A percentile compares a stretch with the other conserved stretches of the same genome.
Conservation (phyloP, 257 asterid species). For the Solanum pimpinellifolium region DNA sequence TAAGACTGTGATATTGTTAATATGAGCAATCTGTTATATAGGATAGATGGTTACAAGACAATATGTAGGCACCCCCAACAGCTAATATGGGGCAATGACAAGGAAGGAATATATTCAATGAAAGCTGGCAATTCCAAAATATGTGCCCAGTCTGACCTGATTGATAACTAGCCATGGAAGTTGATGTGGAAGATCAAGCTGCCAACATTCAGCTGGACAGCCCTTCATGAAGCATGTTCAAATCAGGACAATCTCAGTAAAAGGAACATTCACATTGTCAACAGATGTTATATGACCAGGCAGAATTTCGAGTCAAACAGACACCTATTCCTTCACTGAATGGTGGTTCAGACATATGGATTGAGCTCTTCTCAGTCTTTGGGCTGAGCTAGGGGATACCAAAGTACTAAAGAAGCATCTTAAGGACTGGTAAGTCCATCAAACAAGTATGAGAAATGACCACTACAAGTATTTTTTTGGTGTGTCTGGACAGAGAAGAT, state of each 20-base stretch:
- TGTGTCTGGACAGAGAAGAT: background rate
- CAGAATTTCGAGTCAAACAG: background rate
- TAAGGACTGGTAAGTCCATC: background rate
- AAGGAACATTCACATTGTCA: background rate
- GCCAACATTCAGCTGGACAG: background rate
- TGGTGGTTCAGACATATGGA: background rate
- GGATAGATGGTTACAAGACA: background rate
- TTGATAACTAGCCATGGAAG: background rate
- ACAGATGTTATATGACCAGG: background rate
- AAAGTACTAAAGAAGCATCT: background rate
- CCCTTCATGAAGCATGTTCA: background rate
- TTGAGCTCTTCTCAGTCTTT: background rate
- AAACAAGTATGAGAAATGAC: background rate
- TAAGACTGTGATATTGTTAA: background rate
- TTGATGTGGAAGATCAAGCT: background rate
- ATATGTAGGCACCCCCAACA: background rate
- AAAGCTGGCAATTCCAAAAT: background rate
- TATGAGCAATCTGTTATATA: background rate
- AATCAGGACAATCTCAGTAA: background rate
- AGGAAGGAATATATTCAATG: background rate
- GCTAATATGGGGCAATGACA: background rate
- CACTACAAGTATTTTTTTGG: background rate
- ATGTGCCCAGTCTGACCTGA: background rate
- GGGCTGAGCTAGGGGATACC: background rate
- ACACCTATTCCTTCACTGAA: background rate